Evolutionary conservation across 1,284 basidiomycete species (phyloP), one percentile per base, ranked within the genome.

Genomic region (Xanthoconium separans): DNA sequence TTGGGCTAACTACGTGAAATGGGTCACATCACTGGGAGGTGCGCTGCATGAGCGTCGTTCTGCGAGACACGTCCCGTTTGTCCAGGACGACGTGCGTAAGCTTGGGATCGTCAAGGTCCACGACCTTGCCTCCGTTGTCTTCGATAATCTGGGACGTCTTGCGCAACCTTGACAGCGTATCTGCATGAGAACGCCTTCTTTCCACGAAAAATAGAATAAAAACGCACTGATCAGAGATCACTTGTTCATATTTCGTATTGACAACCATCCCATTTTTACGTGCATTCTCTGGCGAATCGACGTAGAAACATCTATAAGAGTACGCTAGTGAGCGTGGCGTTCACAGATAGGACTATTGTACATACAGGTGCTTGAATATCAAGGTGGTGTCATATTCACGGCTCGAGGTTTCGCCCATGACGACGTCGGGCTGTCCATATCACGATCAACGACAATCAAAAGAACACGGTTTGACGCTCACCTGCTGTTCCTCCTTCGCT

Each of bases 81-180:
- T 95, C 89, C 54, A 94, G 70, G 40, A 96, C 76, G 40, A 96
- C 74, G 68, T 96, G 94, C 0, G 94, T 95, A 33, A 96, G 74
- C 63, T 87, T 89, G 8, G 84, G 79, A 50, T 95, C 83, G 50
- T 82, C 71, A 3, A 96, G 73, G 52, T 80, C 80, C 6, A 79
- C 83, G 16, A 93, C 65, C 46, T 74, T 78, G 1, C 93, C 94
- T 34, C 93, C 93, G 59, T 91, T 83, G 3, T 80, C 75, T 11
- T 61, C 70, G 49, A 96, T 85, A 13, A 77, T 66, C 52, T 72
- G 70, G 10, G 75, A 70, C 4, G 89, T 65, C 30, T 82, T 69
- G 8, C 59, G 58, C 49, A 95, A 82, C 29, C 92, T 94, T 62
- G 27, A 27, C 27, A 27, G 27, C 27, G 20, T 16, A 20, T 41